Conservation (phyloP, 495 filamentous ascomycete genomes). For the Tuber brumale region DNA sequence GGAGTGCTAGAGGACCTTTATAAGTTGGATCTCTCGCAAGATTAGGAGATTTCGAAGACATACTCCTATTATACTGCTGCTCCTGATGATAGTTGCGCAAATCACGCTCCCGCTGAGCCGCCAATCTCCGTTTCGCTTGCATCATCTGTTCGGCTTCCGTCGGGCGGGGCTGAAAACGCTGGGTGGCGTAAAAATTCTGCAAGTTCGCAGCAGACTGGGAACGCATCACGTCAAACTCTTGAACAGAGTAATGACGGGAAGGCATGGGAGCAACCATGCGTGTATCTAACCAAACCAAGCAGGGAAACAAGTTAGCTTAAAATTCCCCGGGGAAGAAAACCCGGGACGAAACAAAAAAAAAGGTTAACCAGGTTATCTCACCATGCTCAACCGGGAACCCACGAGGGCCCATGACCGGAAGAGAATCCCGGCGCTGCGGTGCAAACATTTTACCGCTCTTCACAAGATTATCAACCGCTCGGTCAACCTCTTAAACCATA, state of each 20-base stretch:
- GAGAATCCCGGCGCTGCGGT: conserved; percentile 76
- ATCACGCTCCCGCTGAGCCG: conserved; percentile 96
- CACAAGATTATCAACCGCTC: conserved; percentile 87
- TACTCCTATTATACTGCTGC: conserved; percentile 99
- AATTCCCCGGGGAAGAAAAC: neutral
- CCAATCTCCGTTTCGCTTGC: conserved; percentile 97
- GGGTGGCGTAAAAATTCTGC: conserved; percentile 87
- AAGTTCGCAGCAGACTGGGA: conserved; percentile 70
- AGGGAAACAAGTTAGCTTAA: conserved; percentile 3
- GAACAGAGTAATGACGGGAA: conserved; percentile 72
- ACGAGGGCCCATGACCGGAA: conserved; percentile 63
- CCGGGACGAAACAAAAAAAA: conserved; percentile 3
- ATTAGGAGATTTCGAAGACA: conserved; percentile 42
- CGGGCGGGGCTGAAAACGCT: conserved; percentile 84
- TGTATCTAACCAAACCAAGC: conserved; percentile 24
- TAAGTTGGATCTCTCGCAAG: conserved; percentile 42
- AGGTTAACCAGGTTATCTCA: conserved; percentile 36
- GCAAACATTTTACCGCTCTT: conserved; percentile 92
- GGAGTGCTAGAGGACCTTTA: conserved; percentile 59
- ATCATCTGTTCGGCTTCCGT: conserved; percentile 97
- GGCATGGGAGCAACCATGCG: conserved; percentile 35
- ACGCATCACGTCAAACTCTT: conserved; percentile 66
- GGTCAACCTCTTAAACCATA: conserved; percentile 73
- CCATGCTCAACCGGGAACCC: conserved; percentile 53
- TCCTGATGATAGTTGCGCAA: conserved; percentile 99